Base-by-base conservation (phyloP, 202 grass and related monocot genomes). In the Miscanthus sacchariflorus region DNA sequence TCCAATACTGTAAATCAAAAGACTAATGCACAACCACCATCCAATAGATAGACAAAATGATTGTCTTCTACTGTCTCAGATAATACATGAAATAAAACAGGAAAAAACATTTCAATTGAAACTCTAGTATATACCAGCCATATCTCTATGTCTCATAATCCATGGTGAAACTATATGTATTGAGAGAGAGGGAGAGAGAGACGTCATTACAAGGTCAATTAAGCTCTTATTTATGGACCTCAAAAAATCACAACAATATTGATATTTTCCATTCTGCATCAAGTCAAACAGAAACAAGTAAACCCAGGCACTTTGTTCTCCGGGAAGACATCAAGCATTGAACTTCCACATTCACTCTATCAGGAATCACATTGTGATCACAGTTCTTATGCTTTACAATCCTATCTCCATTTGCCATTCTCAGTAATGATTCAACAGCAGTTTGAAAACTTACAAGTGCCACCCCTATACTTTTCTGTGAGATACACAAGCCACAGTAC, bases 81-180 rank as follows among this genome's bases (percentile, higher is more conserved):
- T 78, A 54, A 81, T 44, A 72, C 42, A 90, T 44, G 52, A 83
- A 82, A 63, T 15, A 63, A 59, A 58, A 21, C 27, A 70, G 9
- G 64, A 84, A 2, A 4, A 80, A 84, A 13, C 7, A 54, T 69
- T 46, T 10, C 19, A 85, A 78, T 2, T 48, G 21, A 78, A 52
- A 52, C 27, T 83, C 25, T 33, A 80, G 84, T 4, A 27, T 9
- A 73, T 54, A 42, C 23, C 80, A 2, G 18, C 4, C 70, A 81
- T 74, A 61, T 63, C 21, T 45, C 54, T 43, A 66, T 9, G 33
- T 66, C n/a, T 64, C 13, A 30, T 66, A 78, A 66, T 83, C 30
- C n/a, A 50, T 35, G 5, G 21, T 23, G 67, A 76, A 79, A 63
- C 58, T 43, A 56, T 6, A 18, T 33, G 30, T 33, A 33, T 33